Evolutionary conservation across 768 basidiomycete species (phyloP).

Genomic region (Boletus rufocinnamomeus): DNA sequence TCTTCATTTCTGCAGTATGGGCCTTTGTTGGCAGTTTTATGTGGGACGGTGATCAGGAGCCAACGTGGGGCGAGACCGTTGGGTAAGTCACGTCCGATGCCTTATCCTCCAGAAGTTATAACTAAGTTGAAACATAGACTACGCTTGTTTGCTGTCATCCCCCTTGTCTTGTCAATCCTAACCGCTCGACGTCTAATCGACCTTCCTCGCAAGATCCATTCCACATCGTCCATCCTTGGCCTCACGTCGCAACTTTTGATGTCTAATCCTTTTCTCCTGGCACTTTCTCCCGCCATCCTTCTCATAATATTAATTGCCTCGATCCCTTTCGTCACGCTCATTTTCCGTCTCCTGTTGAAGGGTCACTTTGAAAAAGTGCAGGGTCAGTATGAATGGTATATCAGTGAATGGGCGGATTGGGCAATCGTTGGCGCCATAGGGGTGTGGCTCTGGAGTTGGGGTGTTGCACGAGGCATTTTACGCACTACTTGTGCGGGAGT

Average conservation of each 20-base stretch:
- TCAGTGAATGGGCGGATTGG: slow-evolving; percentile 70
- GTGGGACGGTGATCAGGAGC: slow-evolving; percentile 52
- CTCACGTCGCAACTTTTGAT: slow-evolving; percentile 72
- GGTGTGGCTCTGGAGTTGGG: slow-evolving; percentile 76
- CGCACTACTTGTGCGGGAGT: slow-evolving; percentile 79
- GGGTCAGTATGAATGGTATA: slow-evolving; percentile 53
- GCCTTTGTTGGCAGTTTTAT: slow-evolving; percentile 81
- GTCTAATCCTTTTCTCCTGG: slow-evolving; percentile 71
- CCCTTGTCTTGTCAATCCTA: slow-evolving; percentile 65
- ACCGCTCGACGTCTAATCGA: slow-evolving; percentile 72
- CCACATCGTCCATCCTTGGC: slow-evolving; percentile 55
- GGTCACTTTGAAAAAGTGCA: slow-evolving; percentile 53
- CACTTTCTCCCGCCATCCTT: slow-evolving; percentile 73
- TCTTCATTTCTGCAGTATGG: slow-evolving; percentile 76
- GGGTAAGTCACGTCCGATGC: slow-evolving; percentile 51
- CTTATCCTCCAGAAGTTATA: background rate
- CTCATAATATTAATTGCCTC: slow-evolving; percentile 65
- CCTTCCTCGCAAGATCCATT: slow-evolving; percentile 70
- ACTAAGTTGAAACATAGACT: slow-evolving; percentile 20
- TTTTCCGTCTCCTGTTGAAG: slow-evolving; percentile 75
- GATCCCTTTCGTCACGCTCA: slow-evolving; percentile 77
- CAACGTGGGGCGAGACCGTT: slow-evolving; percentile 81
- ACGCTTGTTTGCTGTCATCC: slow-evolving; percentile 75
- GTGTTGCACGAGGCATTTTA: slow-evolving; percentile 75
- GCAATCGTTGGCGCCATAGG: slow-evolving; percentile 56